Evolutionary conservation across 1,284 basidiomycete species (phyloP).

Genomic region (Heimioporus punctisporus): DNA sequence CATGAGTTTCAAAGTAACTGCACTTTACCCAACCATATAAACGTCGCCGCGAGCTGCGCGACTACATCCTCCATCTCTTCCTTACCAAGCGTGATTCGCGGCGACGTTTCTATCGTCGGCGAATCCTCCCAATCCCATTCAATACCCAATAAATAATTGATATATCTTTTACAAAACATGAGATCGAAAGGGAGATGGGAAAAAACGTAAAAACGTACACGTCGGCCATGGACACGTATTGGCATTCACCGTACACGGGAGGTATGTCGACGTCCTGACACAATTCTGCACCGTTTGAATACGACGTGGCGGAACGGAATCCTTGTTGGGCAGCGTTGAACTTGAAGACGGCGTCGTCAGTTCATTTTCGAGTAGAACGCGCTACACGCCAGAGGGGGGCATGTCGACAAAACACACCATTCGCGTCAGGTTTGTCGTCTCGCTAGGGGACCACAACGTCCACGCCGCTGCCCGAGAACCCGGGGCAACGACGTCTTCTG

Average conservation of each 20-base stretch:
- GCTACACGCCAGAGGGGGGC: neutral
- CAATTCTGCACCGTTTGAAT: neutral
- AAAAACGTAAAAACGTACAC: neutral
- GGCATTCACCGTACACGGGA: neutral
- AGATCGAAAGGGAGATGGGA: neutral
- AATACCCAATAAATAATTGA: neutral
- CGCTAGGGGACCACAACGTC: neutral
- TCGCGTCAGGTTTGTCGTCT: neutral
- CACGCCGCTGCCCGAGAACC: neutral
- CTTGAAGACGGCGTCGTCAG: no score
- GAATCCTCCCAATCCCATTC: neutral
- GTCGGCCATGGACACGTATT: neutral
- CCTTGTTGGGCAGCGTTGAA: neutral
- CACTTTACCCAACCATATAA: slow-evolving; percentile 14
- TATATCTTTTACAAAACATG: neutral
- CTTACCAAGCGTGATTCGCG: neutral
- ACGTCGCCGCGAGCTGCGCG: slow-evolving; percentile 5
- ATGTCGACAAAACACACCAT: neutral
- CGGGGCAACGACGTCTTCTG: neutral
- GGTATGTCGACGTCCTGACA: neutral
- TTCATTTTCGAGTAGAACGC: no score
- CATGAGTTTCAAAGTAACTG: neutral
- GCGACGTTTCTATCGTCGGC: neutral
- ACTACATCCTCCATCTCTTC: slow-evolving; percentile 6
- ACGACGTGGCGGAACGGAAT: neutral